A percentile compares a stretch with the other conserved stretches of the same genome.
Conservation (phyloP, 2,329 filamentous ascomycete genomes). For the Thermoascus crustaceus region DNA sequence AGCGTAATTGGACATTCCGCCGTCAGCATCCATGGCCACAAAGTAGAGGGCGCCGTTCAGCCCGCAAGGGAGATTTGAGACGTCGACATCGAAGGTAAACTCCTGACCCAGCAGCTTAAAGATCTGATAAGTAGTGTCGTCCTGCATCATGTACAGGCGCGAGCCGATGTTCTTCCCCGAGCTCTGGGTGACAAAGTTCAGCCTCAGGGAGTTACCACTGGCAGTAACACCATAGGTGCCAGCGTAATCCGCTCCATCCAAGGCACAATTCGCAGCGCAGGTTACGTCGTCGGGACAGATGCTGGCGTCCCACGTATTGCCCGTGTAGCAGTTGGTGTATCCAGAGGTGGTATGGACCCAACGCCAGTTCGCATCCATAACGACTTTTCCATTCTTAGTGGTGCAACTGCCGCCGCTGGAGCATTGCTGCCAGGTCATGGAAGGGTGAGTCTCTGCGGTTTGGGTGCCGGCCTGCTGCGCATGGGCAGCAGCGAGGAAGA, state of each 20-base stretch:
- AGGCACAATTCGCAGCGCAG: slow-evolving; percentile 49
- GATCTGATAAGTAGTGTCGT: slow-evolving; percentile 54
- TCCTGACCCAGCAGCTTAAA: slow-evolving; percentile 60
- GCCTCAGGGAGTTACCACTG: slow-evolving; percentile 39
- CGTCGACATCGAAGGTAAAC: slow-evolving; percentile 65
- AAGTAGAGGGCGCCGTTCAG: slow-evolving; percentile 66
- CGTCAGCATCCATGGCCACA: slow-evolving; percentile 52
- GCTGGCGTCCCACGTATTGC: slow-evolving; percentile 43
- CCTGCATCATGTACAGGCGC: slow-evolving; percentile 57
- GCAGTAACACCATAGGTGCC: slow-evolving; percentile 46
- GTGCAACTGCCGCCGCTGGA: slow-evolving; percentile 44
- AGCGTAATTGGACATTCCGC: slow-evolving; percentile 45
- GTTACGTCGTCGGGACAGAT: slow-evolving; percentile 42
- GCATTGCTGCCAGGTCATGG: slow-evolving; percentile 48
- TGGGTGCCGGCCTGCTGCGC: slow-evolving; percentile 7
- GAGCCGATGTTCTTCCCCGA: slow-evolving; percentile 39
- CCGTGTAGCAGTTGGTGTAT: slow-evolving; percentile 51
- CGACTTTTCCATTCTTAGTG: slow-evolving; percentile 44
- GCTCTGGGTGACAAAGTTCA: slow-evolving; percentile 45
- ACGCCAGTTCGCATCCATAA: slow-evolving; percentile 52
- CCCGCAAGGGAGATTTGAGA: slow-evolving; percentile 59
- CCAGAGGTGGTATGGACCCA: slow-evolving; percentile 45
- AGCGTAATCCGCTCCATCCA: slow-evolving; percentile 50
- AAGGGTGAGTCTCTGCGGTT: slow-evolving; percentile 37
- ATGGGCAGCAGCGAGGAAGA: slow-evolving; percentile 4